Evolutionary conservation across 495 filamentous ascomycete species (phyloP).

Genomic region (Penicillium lagena): DNA sequence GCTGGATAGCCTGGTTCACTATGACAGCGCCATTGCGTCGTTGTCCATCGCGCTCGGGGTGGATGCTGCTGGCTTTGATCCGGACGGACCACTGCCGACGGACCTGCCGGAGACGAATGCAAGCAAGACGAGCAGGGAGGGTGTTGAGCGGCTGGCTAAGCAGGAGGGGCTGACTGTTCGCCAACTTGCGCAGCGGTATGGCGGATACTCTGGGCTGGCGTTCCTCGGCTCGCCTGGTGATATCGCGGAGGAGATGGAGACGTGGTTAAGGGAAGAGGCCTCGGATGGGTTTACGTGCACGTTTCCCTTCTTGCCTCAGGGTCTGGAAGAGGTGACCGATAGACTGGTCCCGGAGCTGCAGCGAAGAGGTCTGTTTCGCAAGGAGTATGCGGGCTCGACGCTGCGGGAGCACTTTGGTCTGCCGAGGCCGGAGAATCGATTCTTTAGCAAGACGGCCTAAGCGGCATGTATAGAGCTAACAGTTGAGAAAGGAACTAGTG

Average conservation of each 20-base stretch:
- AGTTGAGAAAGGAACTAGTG: no score
- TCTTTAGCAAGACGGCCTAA: slow-evolving; percentile 22
- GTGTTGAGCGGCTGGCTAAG: slow-evolving; percentile 34
- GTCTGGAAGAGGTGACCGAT: slow-evolving; percentile 43
- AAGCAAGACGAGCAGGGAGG: slow-evolving; percentile 42
- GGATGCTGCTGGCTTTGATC: slow-evolving; percentile 42
- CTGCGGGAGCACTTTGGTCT: slow-evolving; percentile 48
- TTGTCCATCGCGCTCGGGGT: slow-evolving; percentile 41
- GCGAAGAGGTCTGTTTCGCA: slow-evolving; percentile 41
- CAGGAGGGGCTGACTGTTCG: slow-evolving; percentile 40
- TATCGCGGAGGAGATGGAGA: slow-evolving; percentile 44
- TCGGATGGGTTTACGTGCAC: slow-evolving; percentile 42
- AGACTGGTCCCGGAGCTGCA: slow-evolving; percentile 46
- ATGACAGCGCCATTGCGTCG: slow-evolving; percentile 50
- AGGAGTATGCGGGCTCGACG: slow-evolving; percentile 34
- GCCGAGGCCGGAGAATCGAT: slow-evolving; percentile 42
- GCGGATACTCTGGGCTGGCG: slow-evolving; percentile 44
- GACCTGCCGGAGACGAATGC: slow-evolving; percentile 47
- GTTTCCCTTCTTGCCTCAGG: slow-evolving; percentile 45
- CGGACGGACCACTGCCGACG: slow-evolving; percentile 39
- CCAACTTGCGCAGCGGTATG: slow-evolving; percentile 44
- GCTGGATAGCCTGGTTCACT: slow-evolving; percentile 48
- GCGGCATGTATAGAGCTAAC: no score
- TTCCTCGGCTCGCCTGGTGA: slow-evolving; percentile 44
- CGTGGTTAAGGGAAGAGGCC: slow-evolving; percentile 38